Evolutionary conservation across 768 basidiomycete genomes (phyloP).

Genomic region (Amanita rubescens): DNA sequence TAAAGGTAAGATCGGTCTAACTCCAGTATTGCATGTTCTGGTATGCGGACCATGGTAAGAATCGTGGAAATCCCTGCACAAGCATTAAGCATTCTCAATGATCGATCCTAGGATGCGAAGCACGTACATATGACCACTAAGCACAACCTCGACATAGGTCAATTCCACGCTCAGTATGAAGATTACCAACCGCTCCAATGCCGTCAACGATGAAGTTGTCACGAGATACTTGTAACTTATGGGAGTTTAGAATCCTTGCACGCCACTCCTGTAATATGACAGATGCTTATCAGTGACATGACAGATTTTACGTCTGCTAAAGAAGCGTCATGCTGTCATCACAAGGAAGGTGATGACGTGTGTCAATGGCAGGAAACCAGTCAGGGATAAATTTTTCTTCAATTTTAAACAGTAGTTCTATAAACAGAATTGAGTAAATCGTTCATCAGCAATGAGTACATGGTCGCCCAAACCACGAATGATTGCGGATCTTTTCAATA

Average conservation of each 20-base stretch:
- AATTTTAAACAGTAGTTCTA: constrained; percentile 63
- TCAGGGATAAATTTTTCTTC: constrained; percentile 10
- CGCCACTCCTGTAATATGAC: constrained; percentile 37
- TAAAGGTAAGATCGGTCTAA: too few relatives aligned
- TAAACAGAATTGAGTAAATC: constrained; percentile 11
- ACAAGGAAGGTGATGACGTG: not conserved
- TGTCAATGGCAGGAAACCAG: not conserved
- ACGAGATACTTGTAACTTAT: too few relatives aligned
- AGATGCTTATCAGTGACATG: not conserved
- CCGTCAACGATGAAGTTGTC: constrained; percentile 70
- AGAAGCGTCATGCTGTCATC: constrained; percentile 29
- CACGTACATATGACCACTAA: constrained; percentile 67
- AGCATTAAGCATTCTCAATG: not conserved
- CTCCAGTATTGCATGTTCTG: constrained; percentile 63
- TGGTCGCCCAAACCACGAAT: constrained; percentile 70
- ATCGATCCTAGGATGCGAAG: not conserved
- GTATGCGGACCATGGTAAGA: constrained; percentile 63
- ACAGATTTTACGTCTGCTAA: not conserved
- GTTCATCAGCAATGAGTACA: constrained; percentile 67
- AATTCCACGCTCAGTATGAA: constrained; percentile 62
- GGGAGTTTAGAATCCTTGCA: constrained; percentile 69
- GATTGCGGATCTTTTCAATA: constrained; percentile 67
- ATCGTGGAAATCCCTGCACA: constrained; percentile 56
- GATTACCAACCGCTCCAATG: constrained; percentile 56
- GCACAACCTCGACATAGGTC: constrained; percentile 57